Evolutionary conservation across 495 filamentous ascomycete species (phyloP).

Genomic region (Lasiosphaeriaceae sp.): DNA sequence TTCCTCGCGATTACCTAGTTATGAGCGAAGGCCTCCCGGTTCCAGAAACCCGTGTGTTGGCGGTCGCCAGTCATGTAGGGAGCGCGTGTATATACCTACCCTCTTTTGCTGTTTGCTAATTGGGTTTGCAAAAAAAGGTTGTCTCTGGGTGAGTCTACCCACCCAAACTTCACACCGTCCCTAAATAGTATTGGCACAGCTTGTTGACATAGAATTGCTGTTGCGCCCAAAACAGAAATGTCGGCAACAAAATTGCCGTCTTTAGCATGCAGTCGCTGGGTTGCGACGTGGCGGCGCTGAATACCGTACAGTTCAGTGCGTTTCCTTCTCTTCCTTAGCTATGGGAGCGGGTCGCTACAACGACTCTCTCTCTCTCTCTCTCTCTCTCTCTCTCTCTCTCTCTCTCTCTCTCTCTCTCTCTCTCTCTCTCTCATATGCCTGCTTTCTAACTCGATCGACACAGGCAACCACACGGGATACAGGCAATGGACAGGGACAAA

Average conservation of each 20-base stretch:
- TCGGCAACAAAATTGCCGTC: slow-evolving; percentile 92
- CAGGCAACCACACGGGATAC: slow-evolving; percentile 94
- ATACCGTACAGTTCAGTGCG: slow-evolving; percentile 92
- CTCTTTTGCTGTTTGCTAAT: slow-evolving; percentile 31
- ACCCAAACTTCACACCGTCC: background rate
- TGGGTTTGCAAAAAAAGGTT: slow-evolving; percentile 48
- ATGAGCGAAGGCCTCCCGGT: slow-evolving; percentile 51
- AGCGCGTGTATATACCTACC: no score
- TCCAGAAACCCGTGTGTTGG: slow-evolving; percentile 83
- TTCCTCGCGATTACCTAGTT: background rate
- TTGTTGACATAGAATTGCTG: background rate
- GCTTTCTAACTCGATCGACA: slow-evolving; percentile 7
- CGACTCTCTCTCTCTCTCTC: slow-evolving; percentile 1
- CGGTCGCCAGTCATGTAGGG: slow-evolving; percentile 96
- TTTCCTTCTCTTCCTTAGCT: slow-evolving; percentile 10
- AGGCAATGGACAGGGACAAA: slow-evolving; percentile 77
- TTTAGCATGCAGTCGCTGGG: slow-evolving; percentile 90
- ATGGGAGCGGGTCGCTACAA: no score
- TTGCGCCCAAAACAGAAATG: slow-evolving; percentile 60
- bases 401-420: slow-evolving; percentile 1
- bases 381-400: background rate
- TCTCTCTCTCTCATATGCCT: no score
- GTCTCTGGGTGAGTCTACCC: slow-evolving; percentile 64
- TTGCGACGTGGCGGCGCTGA: slow-evolving; percentile 87
- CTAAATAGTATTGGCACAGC: background rate